Percentiles rank a stretch among this genome's conserved stretches.
Conservation (phyloP, 371 early-diverging fungal species). For the Circinella minor region DNA sequence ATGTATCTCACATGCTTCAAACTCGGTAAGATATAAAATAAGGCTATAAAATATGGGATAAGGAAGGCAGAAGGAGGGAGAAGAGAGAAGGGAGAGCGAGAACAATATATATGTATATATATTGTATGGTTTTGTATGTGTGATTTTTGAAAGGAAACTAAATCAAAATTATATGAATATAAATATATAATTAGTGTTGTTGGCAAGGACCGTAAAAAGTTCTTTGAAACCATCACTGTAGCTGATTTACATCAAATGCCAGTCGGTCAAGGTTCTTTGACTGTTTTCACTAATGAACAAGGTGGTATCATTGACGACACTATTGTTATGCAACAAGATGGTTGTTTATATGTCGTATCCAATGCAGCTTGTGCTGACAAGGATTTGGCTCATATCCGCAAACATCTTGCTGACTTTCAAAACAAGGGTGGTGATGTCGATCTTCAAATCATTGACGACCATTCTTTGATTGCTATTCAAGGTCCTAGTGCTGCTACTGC, state of each 20-base stretch:
- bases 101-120: too few relatives aligned
- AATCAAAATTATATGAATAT: too few relatives aligned
- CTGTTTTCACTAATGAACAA: slow-evolving; percentile 92
- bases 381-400: slow-evolving; percentile 87
- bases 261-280: slow-evolving; percentile 82
- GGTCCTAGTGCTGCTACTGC: slow-evolving; percentile 80
- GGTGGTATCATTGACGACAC: slow-evolving; percentile 99
- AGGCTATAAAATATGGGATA: too few relatives aligned
- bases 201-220: slow-evolving; percentile 88
- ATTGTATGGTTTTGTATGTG: too few relatives aligned
- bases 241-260: slow-evolving; percentile 86
- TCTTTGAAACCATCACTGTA: slow-evolving; percentile 89
- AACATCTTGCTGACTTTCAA: slow-evolving; percentile 79
- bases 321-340: slow-evolving; percentile 87
- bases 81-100: too few relatives aligned
- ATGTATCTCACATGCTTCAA: slow-evolving; percentile 99
- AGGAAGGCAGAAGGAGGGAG: too few relatives aligned
- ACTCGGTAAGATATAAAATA: slow-evolving; percentile 64
- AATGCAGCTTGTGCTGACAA: slow-evolving; percentile 98
- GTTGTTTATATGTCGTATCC: slow-evolving; percentile 91
- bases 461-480: slow-evolving; percentile 91
- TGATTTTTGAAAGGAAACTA: too few relatives aligned
- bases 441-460: slow-evolving; percentile 81
- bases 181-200: slow-evolving; percentile 60
- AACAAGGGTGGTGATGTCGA: slow-evolving; percentile 89